Percentiles rank a stretch among this genome's conserved stretches.
These are phyloP conservation scores for Pythium rishiriense DNA, from an alignment of 352 stramenopile species.

Conservation along the genomic window DNA sequence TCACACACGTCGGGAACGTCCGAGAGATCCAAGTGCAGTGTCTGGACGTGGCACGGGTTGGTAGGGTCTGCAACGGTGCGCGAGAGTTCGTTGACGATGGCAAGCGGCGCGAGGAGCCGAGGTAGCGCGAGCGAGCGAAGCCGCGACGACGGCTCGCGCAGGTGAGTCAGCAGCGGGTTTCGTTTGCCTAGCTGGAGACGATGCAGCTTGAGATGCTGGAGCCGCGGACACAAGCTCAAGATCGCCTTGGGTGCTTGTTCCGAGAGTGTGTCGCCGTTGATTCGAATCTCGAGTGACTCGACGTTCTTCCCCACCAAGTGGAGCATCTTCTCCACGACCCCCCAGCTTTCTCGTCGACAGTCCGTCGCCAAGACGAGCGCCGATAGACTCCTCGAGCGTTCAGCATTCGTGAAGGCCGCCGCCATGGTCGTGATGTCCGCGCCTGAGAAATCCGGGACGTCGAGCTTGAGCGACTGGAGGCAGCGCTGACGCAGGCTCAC, in stretches of 20 bases:
- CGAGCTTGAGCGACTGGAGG: constrained; percentile 6
- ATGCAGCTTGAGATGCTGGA: constrained; percentile 10
- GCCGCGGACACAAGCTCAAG: background rate
- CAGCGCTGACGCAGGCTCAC: background rate
- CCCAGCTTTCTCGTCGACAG: constrained; percentile 12
- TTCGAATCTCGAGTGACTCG: constrained; percentile 3
- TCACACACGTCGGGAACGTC: constrained; percentile 6
- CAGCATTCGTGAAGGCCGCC: background rate
- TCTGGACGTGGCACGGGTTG: background rate
- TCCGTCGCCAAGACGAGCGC: constrained; percentile 10
- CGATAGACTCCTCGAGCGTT: background rate
- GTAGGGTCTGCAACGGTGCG: background rate
- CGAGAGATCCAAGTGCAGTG: constrained; percentile 18
- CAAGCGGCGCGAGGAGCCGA: background rate
- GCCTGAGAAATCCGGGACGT: constrained; percentile 4
- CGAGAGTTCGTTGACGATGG: background rate
- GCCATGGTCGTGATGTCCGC: background rate
- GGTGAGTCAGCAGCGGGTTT: constrained; percentile 4
- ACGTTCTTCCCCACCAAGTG: constrained; percentile 4
- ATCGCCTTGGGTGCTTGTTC: constrained; percentile 1
- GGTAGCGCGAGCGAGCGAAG: constrained; percentile 7
- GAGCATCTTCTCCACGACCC: background rate
- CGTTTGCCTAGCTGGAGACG: background rate
- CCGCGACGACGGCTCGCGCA: background rate
- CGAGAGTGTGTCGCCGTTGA: constrained; percentile 4